phyloP scores from a whole-genome alignment of 306 rosid species.

The Biancaea sappan region DNA sequence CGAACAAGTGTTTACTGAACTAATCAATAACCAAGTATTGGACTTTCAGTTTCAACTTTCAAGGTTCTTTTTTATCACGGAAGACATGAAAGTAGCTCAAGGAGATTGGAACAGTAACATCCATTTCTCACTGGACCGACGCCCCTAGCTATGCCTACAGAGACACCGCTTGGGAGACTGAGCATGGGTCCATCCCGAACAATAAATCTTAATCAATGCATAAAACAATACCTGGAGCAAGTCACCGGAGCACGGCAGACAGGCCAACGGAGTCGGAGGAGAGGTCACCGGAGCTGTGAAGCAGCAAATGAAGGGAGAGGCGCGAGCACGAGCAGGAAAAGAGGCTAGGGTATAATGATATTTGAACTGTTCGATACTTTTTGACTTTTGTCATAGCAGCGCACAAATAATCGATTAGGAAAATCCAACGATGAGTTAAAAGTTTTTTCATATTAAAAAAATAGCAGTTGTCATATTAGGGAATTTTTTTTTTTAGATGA shows the following conservation, averaged over 20 bases:
- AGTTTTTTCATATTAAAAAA: too few species aligned
- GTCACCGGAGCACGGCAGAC: neutral
- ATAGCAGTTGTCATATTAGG: too few species aligned
- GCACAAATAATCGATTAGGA: too few species aligned
- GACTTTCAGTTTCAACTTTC: neutral
- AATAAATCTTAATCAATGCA: neutral
- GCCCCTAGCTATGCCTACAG: too few species aligned
- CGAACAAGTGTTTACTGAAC: neutral
- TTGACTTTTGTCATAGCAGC: too few species aligned
- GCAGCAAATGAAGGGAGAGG: neutral
- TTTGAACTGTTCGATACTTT: neutral
- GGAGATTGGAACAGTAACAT: neutral
- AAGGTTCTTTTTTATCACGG: neutral
- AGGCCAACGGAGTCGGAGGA: neutral
- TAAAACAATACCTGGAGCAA: constrained; percentile 21
- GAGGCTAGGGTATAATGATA: neutral
- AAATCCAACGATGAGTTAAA: too few species aligned
- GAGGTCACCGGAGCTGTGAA: neutral
- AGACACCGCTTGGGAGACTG: too few species aligned
- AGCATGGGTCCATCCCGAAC: too few species aligned
- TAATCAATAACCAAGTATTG: neutral
- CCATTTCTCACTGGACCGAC: neutral
- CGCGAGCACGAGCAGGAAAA: neutral
- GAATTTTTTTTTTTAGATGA: too few species aligned
- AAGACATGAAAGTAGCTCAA: neutral